Evolutionary conservation across 1,284 basidiomycete species (phyloP), one percentile per base, ranked within the genome.

Genomic region (Inonotus hispidus): DNA sequence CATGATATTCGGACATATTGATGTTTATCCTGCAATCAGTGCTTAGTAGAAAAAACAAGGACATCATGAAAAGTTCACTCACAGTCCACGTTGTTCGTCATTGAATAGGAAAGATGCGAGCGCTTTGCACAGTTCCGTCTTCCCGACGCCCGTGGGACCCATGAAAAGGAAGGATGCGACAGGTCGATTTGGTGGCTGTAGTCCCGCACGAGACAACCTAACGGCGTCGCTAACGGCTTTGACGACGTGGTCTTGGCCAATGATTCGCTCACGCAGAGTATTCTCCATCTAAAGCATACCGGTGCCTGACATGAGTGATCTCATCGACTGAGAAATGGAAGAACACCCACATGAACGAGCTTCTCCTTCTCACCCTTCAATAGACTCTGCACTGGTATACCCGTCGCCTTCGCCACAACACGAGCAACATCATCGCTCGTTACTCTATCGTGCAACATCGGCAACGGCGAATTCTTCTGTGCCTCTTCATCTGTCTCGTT

Each of bases 1-100:
- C 93, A 65, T 93, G 91, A 70, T 91, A 95, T 81, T 95, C 92
- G 10, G 89, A 92, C 92, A 94, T 94, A 70, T 95, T 94, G 71
- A 95, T 90, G 65, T 88, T 92, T 65, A 95, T 92, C 60, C 88
- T 90, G 63, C 5, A 29, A 49, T 25, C 56, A 43, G n/a, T 14
- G 1, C 21, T 64, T 16, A 63, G 11, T 46, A 21, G 59, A 38
- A 21, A 27, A 27, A 37, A 55, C 35, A 6, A 52, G 45, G 2
- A 16, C 10, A n/a, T 19, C n/a, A 37, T 14, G n/a, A 32, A 53
- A 41, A 11, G 8, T 38, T 39, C 32, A 79, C 83, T 71, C 68
- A 91, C 88, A 96, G 71, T 19, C 92, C 91, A 39, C 90, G 78
- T 64, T 88, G 85, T 69, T 95, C 92, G 65, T 95, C 91, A 66